A percentile compares a stretch with the other conserved stretches of the same genome.
phyloP scores from a whole-genome alignment of 2,329 filamentous ascomycete genomes.

The Aspergillus pseudoterreus region DNA sequence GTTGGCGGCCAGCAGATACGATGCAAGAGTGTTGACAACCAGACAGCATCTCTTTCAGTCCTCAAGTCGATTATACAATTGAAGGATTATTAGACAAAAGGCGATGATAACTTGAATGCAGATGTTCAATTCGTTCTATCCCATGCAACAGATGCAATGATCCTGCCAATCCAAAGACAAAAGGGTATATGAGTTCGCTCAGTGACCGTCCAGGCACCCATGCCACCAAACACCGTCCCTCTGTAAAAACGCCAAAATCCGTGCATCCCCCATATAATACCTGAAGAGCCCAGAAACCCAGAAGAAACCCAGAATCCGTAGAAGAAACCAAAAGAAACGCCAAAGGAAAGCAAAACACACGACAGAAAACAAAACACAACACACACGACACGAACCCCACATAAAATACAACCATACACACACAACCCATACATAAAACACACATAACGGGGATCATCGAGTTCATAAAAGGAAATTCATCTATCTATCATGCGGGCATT shows the following conservation, averaged over 20 bases:
- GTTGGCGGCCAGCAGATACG: too few species aligned
- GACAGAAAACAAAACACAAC: slow-evolving; percentile 13
- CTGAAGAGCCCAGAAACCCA: slow-evolving; percentile 9
- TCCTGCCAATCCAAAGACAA: not conserved
- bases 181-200: not conserved
- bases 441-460: slow-evolving; percentile 24
- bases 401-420: slow-evolving; percentile 17
- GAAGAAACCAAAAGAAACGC: slow-evolving; percentile 7
- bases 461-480: slow-evolving; percentile 34
- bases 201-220: slow-evolving; percentile 4
- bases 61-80: too few species aligned
- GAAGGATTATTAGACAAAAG: too few species aligned
- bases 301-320: slow-evolving; percentile 8
- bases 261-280: slow-evolving; percentile 2
- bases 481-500: slow-evolving; percentile 32
- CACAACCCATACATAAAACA: slow-evolving; percentile 26
- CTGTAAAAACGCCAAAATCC: not conserved
- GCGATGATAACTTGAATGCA: too few species aligned
- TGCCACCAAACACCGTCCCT: slow-evolving; percentile 2
- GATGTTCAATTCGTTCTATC: too few species aligned
- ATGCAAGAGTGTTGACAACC: too few species aligned
- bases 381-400: slow-evolving; percentile 18
- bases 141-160: not conserved
- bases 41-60: too few species aligned
- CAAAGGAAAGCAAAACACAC: slow-evolving; percentile 6